These are phyloP conservation scores for Fusarium sp. DNA, from an alignment of 2,329 filamentous ascomycete genomes.

Conservation along the genomic window DNA sequence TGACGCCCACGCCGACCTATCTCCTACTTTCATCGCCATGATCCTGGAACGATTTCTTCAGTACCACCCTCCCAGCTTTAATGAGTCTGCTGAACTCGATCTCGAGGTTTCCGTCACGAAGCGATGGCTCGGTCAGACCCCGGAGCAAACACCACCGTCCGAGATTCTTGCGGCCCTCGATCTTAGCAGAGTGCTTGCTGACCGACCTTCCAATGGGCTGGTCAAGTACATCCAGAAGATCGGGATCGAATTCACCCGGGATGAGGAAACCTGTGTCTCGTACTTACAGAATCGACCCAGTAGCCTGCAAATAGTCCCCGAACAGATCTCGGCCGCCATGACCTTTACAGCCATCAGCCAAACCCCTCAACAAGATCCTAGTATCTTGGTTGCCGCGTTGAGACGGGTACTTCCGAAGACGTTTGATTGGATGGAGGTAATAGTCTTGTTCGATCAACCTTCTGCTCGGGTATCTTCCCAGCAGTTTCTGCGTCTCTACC, in stretches of 20 bases:
- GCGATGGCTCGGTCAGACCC: constrained; percentile 70
- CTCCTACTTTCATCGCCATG: constrained; percentile 76
- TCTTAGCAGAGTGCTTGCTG: constrained; percentile 72
- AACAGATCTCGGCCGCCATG: constrained; percentile 84
- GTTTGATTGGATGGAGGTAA: constrained; percentile 77
- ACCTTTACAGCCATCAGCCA: constrained; percentile 73
- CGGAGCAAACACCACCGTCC: constrained; percentile 72
- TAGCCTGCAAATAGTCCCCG: constrained; percentile 76
- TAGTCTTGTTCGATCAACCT: constrained; percentile 84
- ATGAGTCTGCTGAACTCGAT: constrained; percentile 77
- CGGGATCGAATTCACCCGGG: constrained; percentile 80
- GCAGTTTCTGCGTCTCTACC: constrained; percentile 86
- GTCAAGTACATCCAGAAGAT: constrained; percentile 77
- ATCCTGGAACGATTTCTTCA: constrained; percentile 89
- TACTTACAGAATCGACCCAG: constrained; percentile 65
- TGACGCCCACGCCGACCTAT: constrained; percentile 73
- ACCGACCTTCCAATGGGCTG: constrained; percentile 67
- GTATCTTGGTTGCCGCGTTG: constrained; percentile 70
- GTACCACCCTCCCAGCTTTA: constrained; percentile 87
- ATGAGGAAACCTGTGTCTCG: constrained; percentile 72
- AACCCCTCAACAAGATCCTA: constrained; percentile 64
- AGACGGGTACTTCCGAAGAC: constrained; percentile 70
- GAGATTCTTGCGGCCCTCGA: constrained; percentile 78
- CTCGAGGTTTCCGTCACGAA: constrained; percentile 73
- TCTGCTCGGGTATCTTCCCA: constrained; percentile 78